Evolutionary conservation across 805 yeast species (phyloP).

Genomic region (Pichia cabralensis): DNA sequence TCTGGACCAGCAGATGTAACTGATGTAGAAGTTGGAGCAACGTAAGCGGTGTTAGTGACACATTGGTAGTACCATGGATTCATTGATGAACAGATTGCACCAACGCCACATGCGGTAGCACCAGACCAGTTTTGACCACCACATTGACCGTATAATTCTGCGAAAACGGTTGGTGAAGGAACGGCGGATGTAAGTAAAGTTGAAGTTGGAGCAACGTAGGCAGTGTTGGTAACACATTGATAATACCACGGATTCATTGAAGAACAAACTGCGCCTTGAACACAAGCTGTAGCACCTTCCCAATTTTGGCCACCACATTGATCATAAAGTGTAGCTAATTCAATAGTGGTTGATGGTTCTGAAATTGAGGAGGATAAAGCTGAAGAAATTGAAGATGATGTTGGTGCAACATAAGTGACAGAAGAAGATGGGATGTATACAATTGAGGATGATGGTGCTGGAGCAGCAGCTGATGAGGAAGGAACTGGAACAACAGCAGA

Average conservation of each 20-base stretch:
- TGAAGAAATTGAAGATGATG: conserved; percentile 2
- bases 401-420: neutral
- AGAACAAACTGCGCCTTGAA: conserved; percentile 13
- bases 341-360: neutral
- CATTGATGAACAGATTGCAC: conserved; percentile 15
- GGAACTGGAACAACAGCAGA: neutral
- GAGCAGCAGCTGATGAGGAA: too few species aligned
- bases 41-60: conserved; percentile 7
- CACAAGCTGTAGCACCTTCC: conserved; percentile 14
- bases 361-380: neutral
- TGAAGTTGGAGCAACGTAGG: neutral
- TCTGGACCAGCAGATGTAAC: neutral
- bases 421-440: neutral
- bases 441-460: neutral
- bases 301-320: conserved; percentile 17
- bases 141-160: conserved; percentile 16
- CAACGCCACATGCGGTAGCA: conserved; percentile 15
- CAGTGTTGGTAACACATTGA: conserved; percentile 15
- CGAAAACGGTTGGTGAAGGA: conserved; percentile 12
- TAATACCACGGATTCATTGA: conserved; percentile 15
- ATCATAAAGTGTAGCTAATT: conserved; percentile 2
- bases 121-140: conserved; percentile 17
- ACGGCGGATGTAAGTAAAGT: neutral
- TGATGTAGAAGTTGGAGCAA: conserved; percentile 2
- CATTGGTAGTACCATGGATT: conserved; percentile 22